Percentiles rank a stretch among this genome's conserved stretches.
These are phyloP conservation scores for Saprolegnia parasitica DNA, from an alignment of 352 stramenopile genomes.

Conservation along the genomic window DNA sequence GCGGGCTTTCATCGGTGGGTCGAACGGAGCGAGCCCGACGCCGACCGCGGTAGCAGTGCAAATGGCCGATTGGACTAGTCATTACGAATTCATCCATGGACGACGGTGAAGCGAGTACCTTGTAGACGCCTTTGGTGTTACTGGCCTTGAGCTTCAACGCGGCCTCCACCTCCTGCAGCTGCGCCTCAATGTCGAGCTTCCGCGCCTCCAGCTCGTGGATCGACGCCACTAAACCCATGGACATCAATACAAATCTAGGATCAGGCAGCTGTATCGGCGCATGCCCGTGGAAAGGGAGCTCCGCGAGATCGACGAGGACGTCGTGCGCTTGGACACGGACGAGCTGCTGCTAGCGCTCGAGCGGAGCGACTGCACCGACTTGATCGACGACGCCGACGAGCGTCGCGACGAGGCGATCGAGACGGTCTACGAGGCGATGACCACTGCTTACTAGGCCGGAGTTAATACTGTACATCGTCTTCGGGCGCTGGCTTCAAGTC, in stretches of 20 bases:
- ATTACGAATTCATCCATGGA: neutral
- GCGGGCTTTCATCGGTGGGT: neutral
- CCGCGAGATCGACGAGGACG: neutral
- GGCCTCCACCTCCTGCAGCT: constrained; percentile 15
- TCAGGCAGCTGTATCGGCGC: neutral
- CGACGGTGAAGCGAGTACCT: neutral
- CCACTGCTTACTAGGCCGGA: neutral
- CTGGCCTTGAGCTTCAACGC: constrained; percentile 4
- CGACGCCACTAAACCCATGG: neutral
- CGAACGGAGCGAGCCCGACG: neutral
- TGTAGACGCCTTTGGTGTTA: neutral
- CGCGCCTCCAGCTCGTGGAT: constrained; percentile 18
- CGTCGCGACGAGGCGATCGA: neutral
- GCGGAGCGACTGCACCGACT: neutral
- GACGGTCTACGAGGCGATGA: neutral
- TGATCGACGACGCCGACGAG: neutral
- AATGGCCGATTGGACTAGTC: constrained; percentile 8
- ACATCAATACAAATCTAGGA: neutral
- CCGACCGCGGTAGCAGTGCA: constrained; percentile 9
- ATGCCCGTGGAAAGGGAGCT: constrained; percentile 3
- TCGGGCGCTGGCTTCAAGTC: too few relatives aligned
- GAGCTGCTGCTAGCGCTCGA: neutral
- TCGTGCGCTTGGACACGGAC: neutral
- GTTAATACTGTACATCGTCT: neutral
- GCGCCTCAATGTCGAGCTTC: constrained; percentile 23